Conservation (phyloP, 306 rosid species). For the Canavalia gladiata region DNA sequence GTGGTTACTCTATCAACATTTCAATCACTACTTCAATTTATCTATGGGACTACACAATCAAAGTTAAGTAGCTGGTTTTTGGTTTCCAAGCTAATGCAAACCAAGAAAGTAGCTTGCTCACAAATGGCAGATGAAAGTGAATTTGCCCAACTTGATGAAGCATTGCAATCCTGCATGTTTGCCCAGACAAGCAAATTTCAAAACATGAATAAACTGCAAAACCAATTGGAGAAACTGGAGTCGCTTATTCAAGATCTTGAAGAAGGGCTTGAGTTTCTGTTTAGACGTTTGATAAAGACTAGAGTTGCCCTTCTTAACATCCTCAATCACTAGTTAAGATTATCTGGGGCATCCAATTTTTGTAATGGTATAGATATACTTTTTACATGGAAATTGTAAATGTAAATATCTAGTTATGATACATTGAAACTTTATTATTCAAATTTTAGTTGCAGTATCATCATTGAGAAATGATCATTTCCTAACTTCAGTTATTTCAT, state of each 20-base stretch:
- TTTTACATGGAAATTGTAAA: slow-evolving; percentile 10
- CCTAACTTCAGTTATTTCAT: neutral
- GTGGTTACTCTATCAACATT: slow-evolving; percentile 36
- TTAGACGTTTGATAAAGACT: slow-evolving; percentile 38
- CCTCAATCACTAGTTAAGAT: slow-evolving; percentile 38
- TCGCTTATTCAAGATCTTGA: slow-evolving; percentile 40
- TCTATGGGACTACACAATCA: slow-evolving; percentile 39
- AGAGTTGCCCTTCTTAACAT: slow-evolving; percentile 52
- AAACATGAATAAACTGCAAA: slow-evolving; percentile 35
- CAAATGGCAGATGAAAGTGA: slow-evolving; percentile 35
- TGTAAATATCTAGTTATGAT: slow-evolving; percentile 5
- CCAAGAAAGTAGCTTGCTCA: slow-evolving; percentile 21
- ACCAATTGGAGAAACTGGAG: slow-evolving; percentile 44
- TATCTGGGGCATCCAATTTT: neutral
- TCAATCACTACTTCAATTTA: slow-evolving; percentile 22
- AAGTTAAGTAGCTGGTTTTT: slow-evolving; percentile 44
- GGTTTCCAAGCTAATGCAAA: slow-evolving; percentile 50
- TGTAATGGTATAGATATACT: neutral
- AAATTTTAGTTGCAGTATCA: neutral
- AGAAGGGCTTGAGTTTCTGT: slow-evolving; percentile 43
- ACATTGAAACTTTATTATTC: neutral
- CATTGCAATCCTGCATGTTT: slow-evolving; percentile 27
- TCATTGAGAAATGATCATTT: neutral
- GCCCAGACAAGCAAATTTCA: slow-evolving; percentile 21
- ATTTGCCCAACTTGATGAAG: slow-evolving; percentile 43